Base-by-base conservation (phyloP, 805 yeast genomes). In the Grigorovia yakushimaensis region DNA sequence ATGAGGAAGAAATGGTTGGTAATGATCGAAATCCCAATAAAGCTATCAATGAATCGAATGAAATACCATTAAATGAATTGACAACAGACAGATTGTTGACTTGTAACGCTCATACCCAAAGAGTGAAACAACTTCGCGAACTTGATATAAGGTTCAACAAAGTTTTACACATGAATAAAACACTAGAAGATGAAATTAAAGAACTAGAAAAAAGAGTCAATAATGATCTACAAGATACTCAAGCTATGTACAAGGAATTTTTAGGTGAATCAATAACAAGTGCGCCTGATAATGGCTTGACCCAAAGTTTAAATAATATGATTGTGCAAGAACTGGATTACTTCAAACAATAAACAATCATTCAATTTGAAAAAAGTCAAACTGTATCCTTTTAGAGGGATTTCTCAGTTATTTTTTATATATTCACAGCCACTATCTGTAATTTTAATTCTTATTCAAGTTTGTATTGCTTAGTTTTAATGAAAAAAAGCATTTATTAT, bases 401-500 rank as follows among this genome's bases (percentile, higher is more conserved):
- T n/a, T n/a, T n/a, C n/a, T n/a, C n/a, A n/a, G n/a, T 15, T 60
- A 62, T 4, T 69, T 65, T 47, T 69, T 68, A 47, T 69, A 33
- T 33, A 33, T 33, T 33, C 37, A 27, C 33, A n/a, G n/a, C n/a
- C n/a, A n/a, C n/a, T n/a, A n/a, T n/a, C n/a, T n/a, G n/a, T n/a
- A n/a, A n/a, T n/a, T n/a, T n/a, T n/a, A 6, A 23, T 23, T 23
- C 27, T 23, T 6, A 23, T 23, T 6, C 6, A 23, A 9, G 9
- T 23, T 23, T 23, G 9, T 23, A 23, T 23, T 23, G 9, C 9
- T 6, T 9, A 6, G 27, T 23, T 23, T 23, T 15, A 33, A 13
- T 3, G 37, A 33, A 33, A 13, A 13, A 33, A 15, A 15, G 37
- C 7, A 3, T 33, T 6, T 15, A 33, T 33, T 33, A 33, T 11